Evolutionary conservation across 805 yeast genomes (phyloP).

Genomic region (Kuraishia hungarica): DNA sequence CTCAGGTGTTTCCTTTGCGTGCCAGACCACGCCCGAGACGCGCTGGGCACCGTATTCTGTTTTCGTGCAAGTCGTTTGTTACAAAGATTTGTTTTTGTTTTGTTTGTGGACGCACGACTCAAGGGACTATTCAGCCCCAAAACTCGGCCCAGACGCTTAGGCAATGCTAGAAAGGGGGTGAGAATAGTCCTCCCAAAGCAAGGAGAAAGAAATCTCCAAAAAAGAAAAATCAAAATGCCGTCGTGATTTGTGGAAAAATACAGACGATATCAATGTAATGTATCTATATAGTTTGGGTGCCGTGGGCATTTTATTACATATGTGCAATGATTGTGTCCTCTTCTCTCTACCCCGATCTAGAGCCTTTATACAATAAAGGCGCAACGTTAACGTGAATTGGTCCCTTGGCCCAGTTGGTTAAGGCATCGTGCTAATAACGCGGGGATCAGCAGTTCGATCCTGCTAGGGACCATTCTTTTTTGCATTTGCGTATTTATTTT

Average conservation of each 20-base stretch:
- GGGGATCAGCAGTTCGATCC: conserved; percentile 82
- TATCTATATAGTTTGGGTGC: too few species aligned
- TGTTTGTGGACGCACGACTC: background rate
- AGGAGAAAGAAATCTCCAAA: background rate
- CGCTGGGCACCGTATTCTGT: conserved; percentile 4
- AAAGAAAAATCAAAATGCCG: too few species aligned
- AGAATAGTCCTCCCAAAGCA: too few species aligned
- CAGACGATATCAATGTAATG: too few species aligned
- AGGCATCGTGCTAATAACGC: conserved; percentile 38
- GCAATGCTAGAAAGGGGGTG: background rate
- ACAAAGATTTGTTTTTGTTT: background rate
- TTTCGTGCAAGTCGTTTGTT: conserved; percentile 1
- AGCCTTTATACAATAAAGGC: too few species aligned
- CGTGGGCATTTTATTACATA: too few species aligned
- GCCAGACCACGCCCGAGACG: background rate
- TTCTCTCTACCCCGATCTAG: background rate
- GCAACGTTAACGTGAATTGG: conserved; percentile 2
- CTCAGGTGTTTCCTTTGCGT: background rate
- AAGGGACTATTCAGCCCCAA: background rate
- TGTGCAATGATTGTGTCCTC: background rate
- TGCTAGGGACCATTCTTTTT: conserved; percentile 60
- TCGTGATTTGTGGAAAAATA: too few species aligned
- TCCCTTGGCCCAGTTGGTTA: conserved; percentile 37
- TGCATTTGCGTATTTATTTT: too few species aligned
- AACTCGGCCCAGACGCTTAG: background rate